Percentiles rank a stretch among this genome's conserved stretches.
Conservation (phyloP, 371 early-diverging fungal genomes). For the Rhizopus sp. region DNA sequence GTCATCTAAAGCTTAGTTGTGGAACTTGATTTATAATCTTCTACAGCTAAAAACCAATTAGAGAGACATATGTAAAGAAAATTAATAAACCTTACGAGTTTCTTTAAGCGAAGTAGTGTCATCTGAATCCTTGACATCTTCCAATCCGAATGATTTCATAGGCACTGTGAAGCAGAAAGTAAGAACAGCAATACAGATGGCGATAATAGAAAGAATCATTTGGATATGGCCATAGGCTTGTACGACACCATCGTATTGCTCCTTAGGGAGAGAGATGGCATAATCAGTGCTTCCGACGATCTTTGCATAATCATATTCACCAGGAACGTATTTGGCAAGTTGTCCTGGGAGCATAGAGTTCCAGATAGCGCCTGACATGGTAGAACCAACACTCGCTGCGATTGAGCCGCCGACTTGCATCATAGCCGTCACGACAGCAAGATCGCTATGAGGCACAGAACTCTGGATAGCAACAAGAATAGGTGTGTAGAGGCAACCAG, state of each 20-base stretch:
- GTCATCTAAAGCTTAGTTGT: no score
- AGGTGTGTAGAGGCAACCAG: slow-evolving; percentile 36
- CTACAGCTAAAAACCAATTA: neutral
- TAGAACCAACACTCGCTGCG: slow-evolving; percentile 39
- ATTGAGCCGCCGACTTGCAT: slow-evolving; percentile 41
- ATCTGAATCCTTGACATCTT: neutral
- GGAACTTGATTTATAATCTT: no score
- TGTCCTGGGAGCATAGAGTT: slow-evolving; percentile 38
- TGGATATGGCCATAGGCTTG: slow-evolving; percentile 36
- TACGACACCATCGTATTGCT: slow-evolving; percentile 35
- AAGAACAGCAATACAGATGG: slow-evolving; percentile 30
- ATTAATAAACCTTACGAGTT: no score
- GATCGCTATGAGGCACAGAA: slow-evolving; percentile 39
- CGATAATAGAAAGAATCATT: slow-evolving; percentile 31
- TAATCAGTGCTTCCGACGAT: slow-evolving; percentile 32
- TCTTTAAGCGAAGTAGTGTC: no score
- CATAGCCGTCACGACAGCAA: slow-evolving; percentile 42
- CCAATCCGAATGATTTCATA: slow-evolving; percentile 45
- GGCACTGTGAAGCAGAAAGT: slow-evolving; percentile 36
- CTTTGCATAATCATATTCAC: slow-evolving; percentile 31
- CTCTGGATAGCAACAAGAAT: slow-evolving; percentile 40
- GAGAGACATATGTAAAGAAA: neutral
- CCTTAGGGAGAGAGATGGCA: slow-evolving; percentile 26
- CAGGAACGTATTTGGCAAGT: slow-evolving; percentile 39
- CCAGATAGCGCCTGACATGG: slow-evolving; percentile 45